phyloP scores from a whole-genome alignment of 441 rosid genomes.

The Isatis lusitanica region DNA sequence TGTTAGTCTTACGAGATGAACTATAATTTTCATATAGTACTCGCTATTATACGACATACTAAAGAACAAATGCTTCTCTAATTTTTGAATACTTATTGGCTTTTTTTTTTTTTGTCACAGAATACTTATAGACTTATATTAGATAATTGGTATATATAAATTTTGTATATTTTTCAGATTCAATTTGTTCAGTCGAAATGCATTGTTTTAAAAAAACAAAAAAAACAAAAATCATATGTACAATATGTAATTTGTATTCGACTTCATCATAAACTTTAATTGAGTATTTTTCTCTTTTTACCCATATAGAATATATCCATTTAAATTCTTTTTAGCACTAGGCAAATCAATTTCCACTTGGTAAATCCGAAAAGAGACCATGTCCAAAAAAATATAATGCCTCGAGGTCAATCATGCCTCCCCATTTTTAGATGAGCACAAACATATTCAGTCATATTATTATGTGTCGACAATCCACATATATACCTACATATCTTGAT shows the following conservation, averaged over 20 bases:
- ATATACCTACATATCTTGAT: not conserved
- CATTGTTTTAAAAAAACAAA: not conserved
- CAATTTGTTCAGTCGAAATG: not conserved
- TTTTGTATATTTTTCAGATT: not conserved
- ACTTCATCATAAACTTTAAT: not conserved
- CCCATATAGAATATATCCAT: not conserved
- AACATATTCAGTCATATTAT: constrained; percentile 17
- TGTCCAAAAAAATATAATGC: not conserved
- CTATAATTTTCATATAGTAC: not conserved
- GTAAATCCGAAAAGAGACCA: not conserved
- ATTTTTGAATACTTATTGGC: not conserved
- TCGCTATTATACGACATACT: not conserved
- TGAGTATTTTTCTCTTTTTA: not conserved
- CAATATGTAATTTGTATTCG: not conserved
- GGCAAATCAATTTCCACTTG: constrained; percentile 12
- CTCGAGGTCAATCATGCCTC: not conserved
- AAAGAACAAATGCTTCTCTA: not conserved
- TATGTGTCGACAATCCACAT: not conserved
- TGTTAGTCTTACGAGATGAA: not conserved
- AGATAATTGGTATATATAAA: not conserved
- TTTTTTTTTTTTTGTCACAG: not conserved
- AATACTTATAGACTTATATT: not conserved
- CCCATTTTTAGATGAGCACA: constrained; percentile 20
- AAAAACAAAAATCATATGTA: not conserved
- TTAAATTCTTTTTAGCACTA: constrained; percentile 9